Percentiles rank a stretch among this genome's conserved stretches.
Conservation (phyloP, 305 asterid species). For the Rubia peregrina region DNA sequence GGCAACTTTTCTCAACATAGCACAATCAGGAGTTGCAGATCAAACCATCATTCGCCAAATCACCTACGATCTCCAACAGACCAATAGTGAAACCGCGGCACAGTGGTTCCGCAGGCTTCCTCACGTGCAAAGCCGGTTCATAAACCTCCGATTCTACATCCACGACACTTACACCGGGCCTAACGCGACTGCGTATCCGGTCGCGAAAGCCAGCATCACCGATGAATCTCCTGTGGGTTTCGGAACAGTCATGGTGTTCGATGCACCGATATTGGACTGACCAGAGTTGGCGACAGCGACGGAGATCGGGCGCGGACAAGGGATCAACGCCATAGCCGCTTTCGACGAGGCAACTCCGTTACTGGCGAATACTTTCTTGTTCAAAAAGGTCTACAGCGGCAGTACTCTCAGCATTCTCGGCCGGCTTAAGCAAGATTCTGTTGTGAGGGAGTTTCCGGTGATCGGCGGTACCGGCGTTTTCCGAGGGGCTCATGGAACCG, state of each 20-base stretch:
- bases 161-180: slow-evolving; percentile 16
- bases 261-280: not conserved
- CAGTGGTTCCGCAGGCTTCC: slow-evolving; percentile 10
- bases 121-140: not conserved
- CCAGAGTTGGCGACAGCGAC: not conserved
- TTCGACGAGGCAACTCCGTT: slow-evolving; percentile 2
- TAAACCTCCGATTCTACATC: slow-evolving; percentile 23
- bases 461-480: slow-evolving; percentile 26
- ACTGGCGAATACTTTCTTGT: slow-evolving; percentile 18
- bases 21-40: not conserved
- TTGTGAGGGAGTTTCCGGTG: slow-evolving; percentile 22
- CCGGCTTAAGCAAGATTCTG: slow-evolving; percentile 3
- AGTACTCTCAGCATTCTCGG: slow-evolving; percentile 27
- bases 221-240: slow-evolving; percentile 13
- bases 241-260: not conserved
- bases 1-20: not conserved
- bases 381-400: slow-evolving; percentile 18
- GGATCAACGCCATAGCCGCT: slow-evolving; percentile 10
- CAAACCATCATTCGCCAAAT: not conserved
- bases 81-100: not conserved
- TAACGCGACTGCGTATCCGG: slow-evolving; percentile 6
- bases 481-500: slow-evolving; percentile 25
- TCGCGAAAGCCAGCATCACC: slow-evolving; percentile 18
- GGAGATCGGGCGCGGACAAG: slow-evolving; percentile 14
- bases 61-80: not conserved